Percentiles rank a stretch among this genome's conserved stretches.
Conservation (phyloP, 2,329 filamentous ascomycete genomes). For the Talaromyces sp. region DNA sequence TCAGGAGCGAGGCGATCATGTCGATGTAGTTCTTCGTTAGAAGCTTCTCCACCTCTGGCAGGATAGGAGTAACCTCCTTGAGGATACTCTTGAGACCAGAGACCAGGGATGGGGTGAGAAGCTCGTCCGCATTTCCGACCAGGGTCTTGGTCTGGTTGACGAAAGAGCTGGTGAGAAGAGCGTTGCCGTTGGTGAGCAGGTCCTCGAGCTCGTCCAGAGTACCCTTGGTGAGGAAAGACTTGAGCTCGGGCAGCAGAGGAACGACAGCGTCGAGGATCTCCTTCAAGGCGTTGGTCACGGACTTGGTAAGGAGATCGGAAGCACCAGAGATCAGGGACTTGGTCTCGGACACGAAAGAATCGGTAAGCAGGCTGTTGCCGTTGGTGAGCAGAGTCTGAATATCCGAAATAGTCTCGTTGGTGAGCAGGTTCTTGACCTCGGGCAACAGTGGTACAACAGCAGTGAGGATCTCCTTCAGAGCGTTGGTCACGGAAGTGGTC, state of each 20-base stretch:
- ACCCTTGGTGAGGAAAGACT: constrained; percentile 13
- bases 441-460: constrained; percentile 20
- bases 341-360: constrained; percentile 12
- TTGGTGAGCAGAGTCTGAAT: constrained; percentile 12
- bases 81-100: constrained; percentile 19
- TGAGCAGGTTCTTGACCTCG: constrained; percentile 18
- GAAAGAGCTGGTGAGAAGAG: constrained; percentile 16
- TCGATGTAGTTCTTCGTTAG: constrained; percentile 21
- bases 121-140: constrained; percentile 17
- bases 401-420: constrained; percentile 3
- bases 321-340: constrained; percentile 15
- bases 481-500: constrained; percentile 11
- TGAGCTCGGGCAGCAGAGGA: constrained; percentile 23
- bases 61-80: constrained; percentile 12
- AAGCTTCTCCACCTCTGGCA: constrained; percentile 21
- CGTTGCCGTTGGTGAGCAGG: constrained; percentile 13
- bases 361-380: constrained; percentile 12
- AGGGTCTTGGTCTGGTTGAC: constrained; percentile 18
- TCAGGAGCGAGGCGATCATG: constrained; percentile 16
- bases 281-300: constrained; percentile 23
- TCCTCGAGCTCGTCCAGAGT: constrained; percentile 8
- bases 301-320: constrained; percentile 14
- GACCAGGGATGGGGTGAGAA: constrained; percentile 20
- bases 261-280: constrained; percentile 16
- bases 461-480: constrained; percentile 25